A percentile compares a stretch with the other conserved stretches of the same genome.
Evolutionary conservation across 75 land plant genomes (phyloP).

Genomic region (Isoetes taiwanensis): DNA sequence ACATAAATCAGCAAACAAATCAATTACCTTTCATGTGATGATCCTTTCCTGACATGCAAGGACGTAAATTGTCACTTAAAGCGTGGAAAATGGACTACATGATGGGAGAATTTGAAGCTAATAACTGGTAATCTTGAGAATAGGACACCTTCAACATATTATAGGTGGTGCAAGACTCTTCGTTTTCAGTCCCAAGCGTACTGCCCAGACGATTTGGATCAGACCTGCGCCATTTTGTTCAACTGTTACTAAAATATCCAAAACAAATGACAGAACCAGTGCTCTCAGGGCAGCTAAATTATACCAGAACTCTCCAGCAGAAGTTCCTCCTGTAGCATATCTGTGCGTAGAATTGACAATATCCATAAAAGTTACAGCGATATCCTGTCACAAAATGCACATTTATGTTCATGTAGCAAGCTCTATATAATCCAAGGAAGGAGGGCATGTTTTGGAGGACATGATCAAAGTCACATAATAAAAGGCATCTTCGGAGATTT

Average conservation of each 20-base stretch:
- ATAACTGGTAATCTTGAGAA: not conserved
- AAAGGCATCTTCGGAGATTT: no score
- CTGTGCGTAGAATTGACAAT: slow-evolving; percentile 70
- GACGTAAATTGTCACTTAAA: not conserved
- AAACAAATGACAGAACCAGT: not conserved
- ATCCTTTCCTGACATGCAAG: no score
- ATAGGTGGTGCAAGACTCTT: slow-evolving; percentile 95
- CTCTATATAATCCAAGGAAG: no score
- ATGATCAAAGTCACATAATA: no score
- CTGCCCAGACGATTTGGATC: slow-evolving; percentile 61
- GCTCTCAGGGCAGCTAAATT: not conserved
- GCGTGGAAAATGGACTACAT: not conserved
- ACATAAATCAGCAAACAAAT: not conserved
- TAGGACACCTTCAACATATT: slow-evolving; percentile 85
- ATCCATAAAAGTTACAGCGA: slow-evolving; percentile 65
- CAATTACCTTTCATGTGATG: no score
- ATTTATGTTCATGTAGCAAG: no score
- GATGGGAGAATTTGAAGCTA: not conserved
- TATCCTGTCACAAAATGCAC: slow-evolving; percentile 34
- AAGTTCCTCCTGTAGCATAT: slow-evolving; percentile 94
- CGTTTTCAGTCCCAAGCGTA: slow-evolving; percentile 52
- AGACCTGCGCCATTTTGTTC: slow-evolving; percentile 31
- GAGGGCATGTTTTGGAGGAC: no score
- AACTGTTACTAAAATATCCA: not conserved
- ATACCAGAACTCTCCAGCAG: slow-evolving; percentile 77